Base-by-base conservation (phyloP, 2,329 filamentous ascomycete genomes). In the Phialemoniopsis sp. region DNA sequence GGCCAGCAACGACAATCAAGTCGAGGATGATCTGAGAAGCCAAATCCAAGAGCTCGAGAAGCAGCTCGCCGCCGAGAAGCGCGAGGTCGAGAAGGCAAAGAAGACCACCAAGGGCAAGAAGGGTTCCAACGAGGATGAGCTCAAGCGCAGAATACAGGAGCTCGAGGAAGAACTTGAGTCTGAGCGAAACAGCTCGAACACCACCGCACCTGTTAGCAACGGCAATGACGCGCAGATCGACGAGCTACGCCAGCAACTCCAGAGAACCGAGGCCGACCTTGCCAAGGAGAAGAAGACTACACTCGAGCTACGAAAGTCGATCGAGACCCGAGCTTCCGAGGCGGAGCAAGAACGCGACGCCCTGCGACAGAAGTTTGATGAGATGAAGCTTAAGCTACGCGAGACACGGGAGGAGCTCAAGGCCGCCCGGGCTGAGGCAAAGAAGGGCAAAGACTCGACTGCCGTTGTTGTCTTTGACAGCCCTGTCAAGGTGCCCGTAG, bases 401-500 rank as follows among this genome's bases (percentile, higher is more conserved):
- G 70, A 77, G 9, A 75, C 79, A 1, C 88, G 89, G 45, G 79
- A 85, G 26, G 82, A 88, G 54, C 73, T 93, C 18, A 89, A 87
- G 56, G 76, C 83, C 54, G 61, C 65, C 16, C 65, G 64, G n/a
- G 55, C 61, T 3, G 59, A 62, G 36, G 60, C 58, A 2, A 57
- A 62, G 33, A 26, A 26, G 21, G 21, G 21, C 21, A 26, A 52
- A 12, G 28, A 9, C 12, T 10, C 35, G 12, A 18, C 35, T 14
- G 4, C 34, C 4, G 14, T 18, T 17, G 5, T 15, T n/a, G 3
- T 29, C 42, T 3, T 53, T 45, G n/a, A 54, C 51, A 31, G 51
- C 47, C 13, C 42, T 26, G 21, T 26, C 9, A 62, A 44, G 49
- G 56, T 54, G 3, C 46, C 51, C 13, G 50, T 54, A 5, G 50